A percentile compares a stretch with the other conserved stretches of the same genome.
These are phyloP conservation scores for Coniochaeta sp. DNA, from an alignment of 2,329 filamentous ascomycete genomes.

Conservation along the genomic window DNA sequence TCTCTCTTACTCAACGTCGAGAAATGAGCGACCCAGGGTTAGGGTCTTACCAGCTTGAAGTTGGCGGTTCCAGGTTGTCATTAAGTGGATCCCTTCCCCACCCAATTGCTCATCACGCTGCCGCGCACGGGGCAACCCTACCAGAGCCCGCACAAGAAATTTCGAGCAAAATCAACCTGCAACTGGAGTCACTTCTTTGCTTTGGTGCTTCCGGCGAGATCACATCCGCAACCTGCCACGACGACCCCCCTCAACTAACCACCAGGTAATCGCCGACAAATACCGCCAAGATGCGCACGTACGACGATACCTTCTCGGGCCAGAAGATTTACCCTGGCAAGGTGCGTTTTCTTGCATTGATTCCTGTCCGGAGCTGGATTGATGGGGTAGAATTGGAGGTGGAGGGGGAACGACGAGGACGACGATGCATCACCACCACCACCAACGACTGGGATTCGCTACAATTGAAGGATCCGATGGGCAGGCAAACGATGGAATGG, in stretches of 20 bases:
- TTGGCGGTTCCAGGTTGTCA: no score
- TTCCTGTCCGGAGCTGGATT: background rate
- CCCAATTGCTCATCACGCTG: background rate
- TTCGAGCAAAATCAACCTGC: slow-evolving; percentile 10
- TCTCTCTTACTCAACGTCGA: no score
- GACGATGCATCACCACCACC: no score
- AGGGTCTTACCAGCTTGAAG: slow-evolving; percentile 7
- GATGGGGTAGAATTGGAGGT: no score
- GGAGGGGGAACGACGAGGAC: background rate
- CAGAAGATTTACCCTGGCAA: slow-evolving; percentile 63
- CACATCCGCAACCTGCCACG: slow-evolving; percentile 4
- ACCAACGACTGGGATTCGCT: no score
- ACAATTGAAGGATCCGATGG: background rate
- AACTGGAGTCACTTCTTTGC: background rate
- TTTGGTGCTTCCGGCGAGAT: background rate
- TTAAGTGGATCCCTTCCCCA: no score
- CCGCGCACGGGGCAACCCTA: slow-evolving; percentile 4
- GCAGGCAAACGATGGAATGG: background rate
- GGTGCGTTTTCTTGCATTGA: slow-evolving; percentile 47
- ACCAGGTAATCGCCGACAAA: slow-evolving; percentile 24
- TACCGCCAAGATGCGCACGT: slow-evolving; percentile 55
- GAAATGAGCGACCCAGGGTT: no score
- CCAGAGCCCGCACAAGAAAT: slow-evolving; percentile 9
- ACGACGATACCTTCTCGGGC: slow-evolving; percentile 61
- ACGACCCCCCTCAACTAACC: background rate